These are phyloP conservation scores for Apiospora hydei DNA, from an alignment of 2,329 filamentous ascomycete genomes.

Conservation along the genomic window DNA sequence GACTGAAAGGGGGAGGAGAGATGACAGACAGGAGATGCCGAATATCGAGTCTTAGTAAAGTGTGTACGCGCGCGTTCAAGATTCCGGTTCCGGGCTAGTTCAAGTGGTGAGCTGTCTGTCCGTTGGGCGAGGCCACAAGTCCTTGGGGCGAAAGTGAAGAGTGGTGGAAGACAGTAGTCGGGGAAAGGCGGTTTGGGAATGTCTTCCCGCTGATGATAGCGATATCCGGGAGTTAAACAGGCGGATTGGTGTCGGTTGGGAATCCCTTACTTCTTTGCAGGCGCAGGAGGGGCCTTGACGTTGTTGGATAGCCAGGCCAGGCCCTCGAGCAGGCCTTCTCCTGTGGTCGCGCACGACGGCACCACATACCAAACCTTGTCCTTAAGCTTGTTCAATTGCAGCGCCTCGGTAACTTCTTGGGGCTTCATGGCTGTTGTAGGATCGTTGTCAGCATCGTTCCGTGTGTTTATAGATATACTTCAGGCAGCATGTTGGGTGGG, in stretches of 20 bases:
- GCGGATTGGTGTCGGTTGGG: not conserved
- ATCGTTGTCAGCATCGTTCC: conserved; percentile 19
- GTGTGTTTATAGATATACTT: not conserved
- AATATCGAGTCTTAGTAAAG: not conserved
- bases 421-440: conserved; percentile 73
- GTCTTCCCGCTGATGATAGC: not conserved
- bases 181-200: not conserved
- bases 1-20: not conserved
- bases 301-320: conserved; percentile 86
- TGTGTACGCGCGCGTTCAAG: not conserved
- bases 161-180: not conserved
- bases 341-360: conserved; percentile 82
- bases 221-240: not conserved
- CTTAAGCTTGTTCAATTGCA: conserved; percentile 79
- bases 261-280: conserved; percentile 57
- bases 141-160: not conserved
- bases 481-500: not conserved
- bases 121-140: not conserved
- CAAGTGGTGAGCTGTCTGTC: not conserved
- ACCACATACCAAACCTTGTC: conserved; percentile 88
- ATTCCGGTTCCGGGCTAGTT: not conserved
- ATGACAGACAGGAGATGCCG: not conserved
- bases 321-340: conserved; percentile 82
- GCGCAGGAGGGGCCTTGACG: conserved; percentile 67
- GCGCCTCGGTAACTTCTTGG: conserved; percentile 78